Base-by-base conservation (phyloP, 1,139 yeast species). In the Suhomyces choctaworum region DNA sequence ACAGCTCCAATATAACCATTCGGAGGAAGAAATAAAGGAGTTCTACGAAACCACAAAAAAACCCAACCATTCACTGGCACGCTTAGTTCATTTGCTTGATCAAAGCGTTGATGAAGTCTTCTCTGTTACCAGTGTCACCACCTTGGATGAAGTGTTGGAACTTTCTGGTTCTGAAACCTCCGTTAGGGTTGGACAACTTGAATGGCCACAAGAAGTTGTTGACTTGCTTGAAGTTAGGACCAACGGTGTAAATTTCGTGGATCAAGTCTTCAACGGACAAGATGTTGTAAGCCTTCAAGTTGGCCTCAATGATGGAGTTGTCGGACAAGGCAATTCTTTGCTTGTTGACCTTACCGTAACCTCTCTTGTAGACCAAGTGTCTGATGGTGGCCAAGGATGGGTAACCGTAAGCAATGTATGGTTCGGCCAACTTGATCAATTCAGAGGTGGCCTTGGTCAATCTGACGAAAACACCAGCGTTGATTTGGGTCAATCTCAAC, bases 141-240 rank as follows among this genome's bases (percentile, higher is more conserved):
- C 98, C 97, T 80, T 90, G 97, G 81, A 92, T 87, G 72, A 87
- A 92, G 80, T 92, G 98, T 81, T 83, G 84, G 96, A 92, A 92
- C 83, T 92, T 92, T 85, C 97, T 89, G 56, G 89, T 87, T 78
- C 97, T 95, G 97, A 96, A 92, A 73, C 98, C 98, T 73, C 98
- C 98, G 70, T 82, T 81, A 70, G 98, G 98, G 84, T 88, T 89
- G 63, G 97, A 89, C 69, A 92, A 85, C 82, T 90, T 86, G 96
- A 92, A 92, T 76, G 98, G 98, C 97, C 97, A 92, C 77, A 92
- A 80, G 82, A 92, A 92, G 97, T 92, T 92, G 89, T 88, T 86
- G 62, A 89, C 98, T 80, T 92, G 97, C 82, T 92, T 92, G 90
- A 92, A 92, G 92, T 89, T 88, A 71, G 97, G 97, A 69, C 97